Evolutionary conservation across 1,139 yeast species (phyloP), one percentile per base, ranked within the genome.

Genomic region (Scheffersomyces titani): DNA sequence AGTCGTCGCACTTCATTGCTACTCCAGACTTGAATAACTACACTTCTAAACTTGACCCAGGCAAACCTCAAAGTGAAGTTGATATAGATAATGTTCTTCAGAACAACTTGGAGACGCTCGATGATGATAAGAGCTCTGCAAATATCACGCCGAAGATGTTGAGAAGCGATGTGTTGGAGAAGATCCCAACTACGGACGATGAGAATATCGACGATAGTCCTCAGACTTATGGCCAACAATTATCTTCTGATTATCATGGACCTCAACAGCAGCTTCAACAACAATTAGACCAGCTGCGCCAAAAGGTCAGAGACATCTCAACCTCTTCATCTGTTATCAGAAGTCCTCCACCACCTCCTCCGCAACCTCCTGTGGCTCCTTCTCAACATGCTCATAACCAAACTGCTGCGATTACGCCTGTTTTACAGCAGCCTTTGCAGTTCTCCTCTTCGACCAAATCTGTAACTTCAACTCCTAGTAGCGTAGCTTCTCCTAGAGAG

Each of bases 31-130:
- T 61, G 51, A 55, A 48, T 53, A 56, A 55, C 45, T 67, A 61
- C 57, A 61, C 65, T 44, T 64, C 69, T 19, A 74, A 76, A 7
- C 68, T 80, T 57, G 84, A 81, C 57, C 85, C 85, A 0, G 83
- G 82, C 0, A 73, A 74, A 53, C 76, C 74, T 21, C 60, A 19
- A 20, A 30, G 40, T 9, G 40, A 7, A 11, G 13, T 30, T 13
- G 40, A 30, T 11, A 30, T 30, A 6, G 44, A 18, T 20, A 48
- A 48, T 18, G 30, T 18, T 20, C 24, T 48, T 19, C 50, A 19
- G 24, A 21, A 45, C 51, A 24, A 24, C 20, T 50, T 49, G 22
- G 56, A 54, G 2, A 24, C 19, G 24, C 30, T 19, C 30, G 50
- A 48, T 13, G 21, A 30, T 30, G 40, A 30, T 30, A 30, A 30